Conservation (phyloP, 1,284 basidiomycete genomes). For the Boletus holoroseus region DNA sequence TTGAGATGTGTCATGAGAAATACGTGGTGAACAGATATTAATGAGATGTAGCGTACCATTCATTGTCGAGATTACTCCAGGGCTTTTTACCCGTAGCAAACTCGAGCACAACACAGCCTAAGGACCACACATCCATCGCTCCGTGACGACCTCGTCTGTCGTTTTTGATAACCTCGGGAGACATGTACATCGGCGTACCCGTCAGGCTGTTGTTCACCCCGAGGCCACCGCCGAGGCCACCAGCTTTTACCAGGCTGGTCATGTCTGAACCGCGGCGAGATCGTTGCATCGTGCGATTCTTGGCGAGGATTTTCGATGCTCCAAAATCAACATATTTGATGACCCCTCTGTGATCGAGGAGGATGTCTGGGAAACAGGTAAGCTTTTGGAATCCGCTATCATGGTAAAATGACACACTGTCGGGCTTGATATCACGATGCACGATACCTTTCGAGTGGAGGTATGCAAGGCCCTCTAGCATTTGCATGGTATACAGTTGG, state of each 20-base stretch:
- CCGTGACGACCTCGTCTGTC: slow-evolving; percentile 81
- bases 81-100: slow-evolving; percentile 95
- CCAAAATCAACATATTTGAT: slow-evolving; percentile 99
- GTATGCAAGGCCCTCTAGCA: slow-evolving; percentile 92
- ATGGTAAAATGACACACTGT: slow-evolving; percentile 64
- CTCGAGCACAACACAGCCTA: slow-evolving; percentile 96
- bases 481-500: slow-evolving; percentile 95
- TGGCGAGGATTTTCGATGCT: slow-evolving; percentile 95
- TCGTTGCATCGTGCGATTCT: slow-evolving; percentile 84
- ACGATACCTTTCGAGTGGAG: slow-evolving; percentile 90
- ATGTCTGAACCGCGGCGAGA: slow-evolving; percentile 51
- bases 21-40: background rate
- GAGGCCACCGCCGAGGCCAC: slow-evolving; percentile 37
- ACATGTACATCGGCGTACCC: slow-evolving; percentile 99
- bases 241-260: slow-evolving; percentile 27
- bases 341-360: slow-evolving; percentile 88
- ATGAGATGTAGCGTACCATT: slow-evolving; percentile 64
- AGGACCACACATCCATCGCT: slow-evolving; percentile 98
- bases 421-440: slow-evolving; percentile 98
- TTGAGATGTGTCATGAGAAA: slow-evolving; percentile 10
- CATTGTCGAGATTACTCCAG: slow-evolving; percentile 98
- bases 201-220: slow-evolving; percentile 76
- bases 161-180: slow-evolving; percentile 96
- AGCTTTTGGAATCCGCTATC: slow-evolving; percentile 10
- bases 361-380: slow-evolving; percentile 63